phyloP scores from a whole-genome alignment of 164 flowering plant genomes.

The Magnolia changhungtana region DNA sequence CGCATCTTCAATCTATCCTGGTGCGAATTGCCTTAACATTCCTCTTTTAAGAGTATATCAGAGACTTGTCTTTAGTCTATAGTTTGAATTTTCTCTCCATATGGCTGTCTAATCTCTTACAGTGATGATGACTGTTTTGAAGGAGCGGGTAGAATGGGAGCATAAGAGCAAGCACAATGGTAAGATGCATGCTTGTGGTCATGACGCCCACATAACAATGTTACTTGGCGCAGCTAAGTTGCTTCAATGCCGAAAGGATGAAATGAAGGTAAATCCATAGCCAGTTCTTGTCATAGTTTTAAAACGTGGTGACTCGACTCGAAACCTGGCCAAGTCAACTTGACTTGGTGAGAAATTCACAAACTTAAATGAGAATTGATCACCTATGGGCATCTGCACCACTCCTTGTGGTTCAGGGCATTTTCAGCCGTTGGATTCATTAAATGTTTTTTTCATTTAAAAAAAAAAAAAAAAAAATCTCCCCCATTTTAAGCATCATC shows the following conservation, averaged over 20 bases:
- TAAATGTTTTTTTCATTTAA: neutral
- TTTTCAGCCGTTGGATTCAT: neutral
- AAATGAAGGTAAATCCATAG: slow-evolving; percentile 29
- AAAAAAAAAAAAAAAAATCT: too few species aligned
- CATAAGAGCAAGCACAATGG: slow-evolving; percentile 30
- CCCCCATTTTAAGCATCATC: neutral
- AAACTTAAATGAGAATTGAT: neutral
- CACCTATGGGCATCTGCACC: neutral
- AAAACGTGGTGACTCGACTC: neutral
- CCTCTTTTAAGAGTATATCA: too few species aligned
- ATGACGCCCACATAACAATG: slow-evolving; percentile 37
- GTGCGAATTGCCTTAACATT: too few species aligned
- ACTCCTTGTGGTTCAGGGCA: neutral
- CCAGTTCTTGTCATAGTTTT: neutral
- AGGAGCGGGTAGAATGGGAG: slow-evolving; percentile 68
- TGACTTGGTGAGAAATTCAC: neutral
- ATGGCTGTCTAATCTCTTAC: too few species aligned
- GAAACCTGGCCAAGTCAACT: neutral
- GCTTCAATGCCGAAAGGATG: slow-evolving; percentile 42
- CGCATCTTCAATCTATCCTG: too few species aligned
- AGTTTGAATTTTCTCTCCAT: too few species aligned
- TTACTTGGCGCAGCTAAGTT: slow-evolving; percentile 57
- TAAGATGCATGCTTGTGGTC: slow-evolving; percentile 41
- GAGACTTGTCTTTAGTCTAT: too few species aligned
- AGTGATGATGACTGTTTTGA: neutral